Conservation (phyloP, 768 basidiomycete genomes). For the Boletus eberwhitei region DNA sequence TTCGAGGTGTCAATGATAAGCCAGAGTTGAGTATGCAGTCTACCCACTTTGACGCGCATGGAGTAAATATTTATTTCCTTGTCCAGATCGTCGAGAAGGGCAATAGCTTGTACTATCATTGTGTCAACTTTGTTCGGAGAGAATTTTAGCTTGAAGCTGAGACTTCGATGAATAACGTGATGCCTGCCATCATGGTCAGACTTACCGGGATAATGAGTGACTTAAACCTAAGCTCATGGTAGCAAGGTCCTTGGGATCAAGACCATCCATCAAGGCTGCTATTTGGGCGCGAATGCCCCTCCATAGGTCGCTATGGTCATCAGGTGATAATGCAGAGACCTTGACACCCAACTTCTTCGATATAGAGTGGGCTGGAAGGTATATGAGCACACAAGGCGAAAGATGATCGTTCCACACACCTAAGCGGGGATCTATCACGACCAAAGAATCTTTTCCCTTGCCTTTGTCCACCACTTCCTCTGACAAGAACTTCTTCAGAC, state of each 20-base stretch:
- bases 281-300: slow-evolving; percentile 93
- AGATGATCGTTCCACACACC: slow-evolving; percentile 49
- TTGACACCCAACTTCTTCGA: slow-evolving; percentile 92
- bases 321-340: slow-evolving; percentile 59
- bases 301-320: slow-evolving; percentile 79
- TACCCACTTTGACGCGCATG: slow-evolving; percentile 92
- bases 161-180: slow-evolving; percentile 5
- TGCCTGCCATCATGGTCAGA: not conserved
- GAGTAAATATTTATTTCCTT: slow-evolving; percentile 99
- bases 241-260: slow-evolving; percentile 90
- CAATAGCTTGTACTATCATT: slow-evolving; percentile 99
- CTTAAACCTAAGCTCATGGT: slow-evolving; percentile 98
- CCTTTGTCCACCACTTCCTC: slow-evolving; percentile 85
- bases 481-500: slow-evolving; percentile 88
- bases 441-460: slow-evolving; percentile 79
- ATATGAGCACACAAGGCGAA: slow-evolving; percentile 4
- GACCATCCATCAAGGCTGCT: slow-evolving; percentile 78
- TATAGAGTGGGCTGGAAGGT: slow-evolving; percentile 68
- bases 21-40: not conserved
- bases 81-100: slow-evolving; percentile 95
- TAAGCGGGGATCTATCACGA: slow-evolving; percentile 88
- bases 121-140: slow-evolving; percentile 99
- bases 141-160: slow-evolving; percentile 97
- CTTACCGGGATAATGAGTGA: slow-evolving; percentile 91
- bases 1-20: slow-evolving; percentile 30